Evolutionary conservation across 2,329 filamentous ascomycete species (phyloP).

Genomic region (Cladosporium halotolerans): DNA sequence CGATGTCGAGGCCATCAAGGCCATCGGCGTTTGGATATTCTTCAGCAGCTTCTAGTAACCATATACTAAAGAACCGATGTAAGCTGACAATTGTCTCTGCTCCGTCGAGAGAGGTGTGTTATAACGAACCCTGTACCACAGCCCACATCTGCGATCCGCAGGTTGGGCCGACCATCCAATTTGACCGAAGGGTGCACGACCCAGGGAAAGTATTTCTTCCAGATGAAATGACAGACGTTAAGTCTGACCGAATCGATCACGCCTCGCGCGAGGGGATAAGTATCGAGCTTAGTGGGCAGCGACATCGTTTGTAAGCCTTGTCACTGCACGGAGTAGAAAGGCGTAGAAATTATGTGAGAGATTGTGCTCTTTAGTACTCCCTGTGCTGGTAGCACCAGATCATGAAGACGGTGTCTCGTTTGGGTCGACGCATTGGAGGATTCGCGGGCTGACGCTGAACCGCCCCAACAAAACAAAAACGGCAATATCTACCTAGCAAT

Average conservation of each 20-base stretch:
- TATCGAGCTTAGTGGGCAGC: slow-evolving; percentile 3
- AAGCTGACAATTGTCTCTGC: background rate
- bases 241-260: slow-evolving; percentile 6
- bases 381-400: too few relatives aligned
- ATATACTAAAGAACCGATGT: background rate
- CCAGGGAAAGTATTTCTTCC: slow-evolving; percentile 9
- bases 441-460: too few relatives aligned
- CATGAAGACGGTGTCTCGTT: too few relatives aligned
- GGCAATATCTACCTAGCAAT: too few relatives aligned
- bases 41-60: slow-evolving; percentile 7
- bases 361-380: too few relatives aligned
- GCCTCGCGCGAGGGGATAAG: slow-evolving; percentile 7
- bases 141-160: slow-evolving; percentile 5
- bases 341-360: too few relatives aligned
- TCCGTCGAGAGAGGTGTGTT: background rate
- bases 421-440: too few relatives aligned
- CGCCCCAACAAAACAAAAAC: too few relatives aligned
- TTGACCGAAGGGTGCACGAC: slow-evolving; percentile 8
- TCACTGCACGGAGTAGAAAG: too few relatives aligned
- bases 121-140: slow-evolving; percentile 6
- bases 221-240: slow-evolving; percentile 11
- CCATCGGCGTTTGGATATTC: slow-evolving; percentile 5
- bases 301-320: background rate
- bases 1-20: slow-evolving; percentile 10
- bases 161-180: background rate